Evolutionary conservation across 2,329 filamentous ascomycete genomes (phyloP), one percentile per base, ranked within the genome.

Genomic region (Alternaria novae-zelandiae): DNA sequence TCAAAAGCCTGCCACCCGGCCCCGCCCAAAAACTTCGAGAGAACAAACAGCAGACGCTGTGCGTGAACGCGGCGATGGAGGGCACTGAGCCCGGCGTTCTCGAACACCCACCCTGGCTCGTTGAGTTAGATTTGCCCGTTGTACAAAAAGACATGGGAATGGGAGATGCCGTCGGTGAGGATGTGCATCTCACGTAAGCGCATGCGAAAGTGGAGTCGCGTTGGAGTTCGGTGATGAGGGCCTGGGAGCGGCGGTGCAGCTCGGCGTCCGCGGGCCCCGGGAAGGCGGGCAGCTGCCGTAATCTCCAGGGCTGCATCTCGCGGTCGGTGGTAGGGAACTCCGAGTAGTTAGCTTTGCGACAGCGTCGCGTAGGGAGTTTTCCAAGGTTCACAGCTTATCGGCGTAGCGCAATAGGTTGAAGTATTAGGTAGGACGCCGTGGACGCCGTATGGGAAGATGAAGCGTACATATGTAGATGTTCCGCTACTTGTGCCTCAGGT

Each of bases 61-160:
- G 87, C 70, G 78, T 88, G 4, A 88, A 88, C 78, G 86, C 86
- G 3, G 83, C 85, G 62, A 83, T 88, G 47, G 83, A 86, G 74
- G 81, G 83, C 53, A 75, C 83, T 21, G 60, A 71, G 30, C 30
- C 28, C 9, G 85, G 86, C 70, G 63, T 76, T 26, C 80, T 85
- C 11, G 64, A 76, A 30, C 84, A 88, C 76, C 82, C 81, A 55
- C 85, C 86, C 2, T 88, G 85, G 83, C 57, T 87, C 36, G 80
- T 88, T 12, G 84, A 87, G 74, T 57, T 88, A 57, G 83, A 87
- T 69, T 55, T 77, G 41, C 51, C 54, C 15, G 59, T 54, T 12
- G 59, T 54, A 8, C 17, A 15, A 13, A 51, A 5, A 58, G 56
- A 13, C n/a, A 30, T 55, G 10, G 26, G 2, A 9, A 11, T 25